A percentile compares a stretch with the other conserved stretches of the same genome.
Evolutionary conservation across 1,284 basidiomycete species (phyloP).

Genomic region (Marasmius oreades): DNA sequence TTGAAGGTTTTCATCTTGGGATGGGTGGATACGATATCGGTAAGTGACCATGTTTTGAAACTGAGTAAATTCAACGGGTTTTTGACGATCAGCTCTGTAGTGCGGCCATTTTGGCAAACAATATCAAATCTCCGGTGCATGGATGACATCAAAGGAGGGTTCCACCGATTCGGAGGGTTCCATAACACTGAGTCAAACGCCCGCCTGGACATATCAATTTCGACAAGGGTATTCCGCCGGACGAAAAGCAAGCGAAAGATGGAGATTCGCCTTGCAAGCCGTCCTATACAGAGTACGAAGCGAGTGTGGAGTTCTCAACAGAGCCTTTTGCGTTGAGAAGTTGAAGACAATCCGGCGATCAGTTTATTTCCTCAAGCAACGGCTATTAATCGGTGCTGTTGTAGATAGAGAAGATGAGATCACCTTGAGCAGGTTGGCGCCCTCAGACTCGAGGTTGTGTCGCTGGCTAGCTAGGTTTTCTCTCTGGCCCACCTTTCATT

Average conservation of each 20-base stretch:
- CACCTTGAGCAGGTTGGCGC: background rate
- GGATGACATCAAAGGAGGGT: background rate
- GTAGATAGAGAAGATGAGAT: background rate
- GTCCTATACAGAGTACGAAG: background rate
- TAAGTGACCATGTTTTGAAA: background rate
- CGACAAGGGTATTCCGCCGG: background rate
- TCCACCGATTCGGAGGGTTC: too few species aligned
- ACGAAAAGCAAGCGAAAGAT: background rate
- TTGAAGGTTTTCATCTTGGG: background rate
- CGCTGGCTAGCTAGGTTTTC: background rate
- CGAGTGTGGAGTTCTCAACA: background rate
- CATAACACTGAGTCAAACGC: background rate
- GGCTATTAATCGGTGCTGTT: background rate
- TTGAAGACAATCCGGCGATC: background rate
- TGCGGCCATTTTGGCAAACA: background rate
- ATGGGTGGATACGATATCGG: background rate
- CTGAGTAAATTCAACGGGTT: background rate
- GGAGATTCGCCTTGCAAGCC: background rate
- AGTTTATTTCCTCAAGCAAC: background rate
- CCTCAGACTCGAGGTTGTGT: background rate
- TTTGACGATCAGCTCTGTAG: background rate
- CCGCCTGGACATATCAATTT: conserved; percentile 8
- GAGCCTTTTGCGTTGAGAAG: background rate
- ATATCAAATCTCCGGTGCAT: background rate
- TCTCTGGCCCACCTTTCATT: background rate